Base-by-base conservation (phyloP, 306 rosid genomes). In the Adenanthera pavonina region DNA sequence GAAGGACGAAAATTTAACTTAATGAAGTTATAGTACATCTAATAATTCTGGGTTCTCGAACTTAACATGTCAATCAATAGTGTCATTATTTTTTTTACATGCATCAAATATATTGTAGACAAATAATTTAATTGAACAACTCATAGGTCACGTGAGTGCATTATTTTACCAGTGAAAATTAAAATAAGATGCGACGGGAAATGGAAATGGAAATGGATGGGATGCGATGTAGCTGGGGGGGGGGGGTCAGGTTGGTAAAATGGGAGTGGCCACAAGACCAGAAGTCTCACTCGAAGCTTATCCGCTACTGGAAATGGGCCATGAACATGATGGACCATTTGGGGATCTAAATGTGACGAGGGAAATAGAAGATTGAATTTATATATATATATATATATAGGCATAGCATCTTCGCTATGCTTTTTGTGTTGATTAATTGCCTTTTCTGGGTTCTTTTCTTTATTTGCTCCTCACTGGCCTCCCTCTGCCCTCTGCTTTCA, bases 221-320 rank as follows among this genome's bases (percentile, higher is more conserved):
- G 30, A 25, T 25, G 30, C 30, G 30, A 25, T 34, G 17, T 33
- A 60, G 15, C 5, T 6, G 40, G 17, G n/a, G 2, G 33, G 51
- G n/a, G 60, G 7, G 49, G 78, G 36, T 17, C 11, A 33, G 9
- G 43, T 73, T 75, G 88, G 67, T 25, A 25, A 35, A 38, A 38
- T 38, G 41, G 8, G 5, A 3, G 46, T 43, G 46, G 5, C 46
- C 46, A 19, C 7, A 30, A 8, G 66, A 11, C 38, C 38, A 35
- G 25, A 30, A 62, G 40, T 74, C 25, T 66, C 49, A 46, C 43
- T 25, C 19, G 2, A 44, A 33, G 61, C 78, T 69, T 77, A 70
- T 87, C 81, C 70, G 9, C 12, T 12, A 40, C 38, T 20, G 36
- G 69, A 61, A 41, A 81, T 85, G 92, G 92, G 91, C 43, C 69